Evolutionary conservation across 2,329 filamentous ascomycete genomes (phyloP).

Genomic region (Colletotrichum tropicicola): DNA sequence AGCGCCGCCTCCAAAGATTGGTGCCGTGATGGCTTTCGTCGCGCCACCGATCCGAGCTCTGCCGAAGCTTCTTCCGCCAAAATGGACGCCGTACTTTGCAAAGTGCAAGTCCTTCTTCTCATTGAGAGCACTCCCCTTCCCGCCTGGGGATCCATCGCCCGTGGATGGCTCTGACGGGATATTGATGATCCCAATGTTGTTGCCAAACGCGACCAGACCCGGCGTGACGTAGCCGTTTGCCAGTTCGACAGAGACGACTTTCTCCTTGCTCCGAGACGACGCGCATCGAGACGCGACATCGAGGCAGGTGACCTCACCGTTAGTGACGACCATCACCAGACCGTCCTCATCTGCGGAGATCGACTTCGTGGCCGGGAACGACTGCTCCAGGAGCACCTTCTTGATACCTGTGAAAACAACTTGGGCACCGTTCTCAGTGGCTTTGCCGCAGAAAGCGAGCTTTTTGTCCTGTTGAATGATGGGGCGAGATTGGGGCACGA

Average conservation of each 20-base stretch:
- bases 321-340: neutral
- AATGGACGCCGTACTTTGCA: slow-evolving; percentile 49
- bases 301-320: neutral
- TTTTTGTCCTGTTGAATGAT: neutral
- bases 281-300: neutral
- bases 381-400: neutral
- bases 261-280: neutral
- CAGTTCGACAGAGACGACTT: slow-evolving; percentile 42
- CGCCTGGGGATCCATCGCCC: slow-evolving; percentile 52
- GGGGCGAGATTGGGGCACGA: neutral
- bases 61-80: slow-evolving; percentile 49
- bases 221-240: slow-evolving; percentile 56
- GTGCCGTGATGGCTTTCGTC: slow-evolving; percentile 51
- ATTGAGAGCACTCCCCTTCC: slow-evolving; percentile 30
- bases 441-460: neutral
- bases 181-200: slow-evolving; percentile 57
- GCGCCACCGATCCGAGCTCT: slow-evolving; percentile 53
- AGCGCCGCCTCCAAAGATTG: slow-evolving; percentile 38
- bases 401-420: neutral
- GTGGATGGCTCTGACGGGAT: slow-evolving; percentile 54
- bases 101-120: slow-evolving; percentile 41
- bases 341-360: too few species aligned
- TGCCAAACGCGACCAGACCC: slow-evolving; percentile 56
- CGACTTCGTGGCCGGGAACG: accelerated
- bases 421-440: neutral